Base-by-base conservation (phyloP, 2,329 filamentous ascomycete species). In the Pestalotiopsis sp. region DNA sequence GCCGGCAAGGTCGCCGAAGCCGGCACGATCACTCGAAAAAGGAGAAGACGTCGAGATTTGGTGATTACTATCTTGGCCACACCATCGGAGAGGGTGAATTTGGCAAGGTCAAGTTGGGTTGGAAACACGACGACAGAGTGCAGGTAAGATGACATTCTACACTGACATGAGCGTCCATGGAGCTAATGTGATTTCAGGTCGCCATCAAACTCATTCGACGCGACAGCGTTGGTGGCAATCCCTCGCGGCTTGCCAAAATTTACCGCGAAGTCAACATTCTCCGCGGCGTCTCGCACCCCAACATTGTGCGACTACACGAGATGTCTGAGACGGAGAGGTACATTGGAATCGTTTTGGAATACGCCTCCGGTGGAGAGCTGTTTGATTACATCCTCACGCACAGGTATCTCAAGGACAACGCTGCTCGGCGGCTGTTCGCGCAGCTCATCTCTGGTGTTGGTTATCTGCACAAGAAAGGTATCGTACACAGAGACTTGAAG, bases 301-400 rank as follows among this genome's bases (percentile, higher is more conserved):
- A 99, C 79, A 99, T 99, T 78, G 96, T 99, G 66, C 91, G 93
- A 70, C 85, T 99, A 65, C 95, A 98, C 81, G 97, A 99, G 82
- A 98, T 99, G 93, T 95, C 98, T 38, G 95, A 98, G 81, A 98
- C 96, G 0, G 95, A 98, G 77, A 90, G 94, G 72, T 94, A 98
- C 76, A 99, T 98, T 80, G 96, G 96, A 73, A 98, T 99, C 77
- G 97, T 99, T 74, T 89, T 99, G 75, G 96, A 99, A 82, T 99
- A 99, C 79, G 96, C 96, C 4, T 99, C 96, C 0, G 96, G 96
- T 23, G 96, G 96, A 70, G 96, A 99, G 81, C 89, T 99, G 2
- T 99, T 99, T 81, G 96, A 99, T 81, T 97, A 98, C 81, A 99
- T 99, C 74, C 85, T 99, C 70, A 97, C 97, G 77, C 94, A 99